A percentile compares a stretch with the other conserved stretches of the same genome.
Conservation (phyloP, 2,329 filamentous ascomycete genomes). For the Aphanoascus verrucosus region DNA sequence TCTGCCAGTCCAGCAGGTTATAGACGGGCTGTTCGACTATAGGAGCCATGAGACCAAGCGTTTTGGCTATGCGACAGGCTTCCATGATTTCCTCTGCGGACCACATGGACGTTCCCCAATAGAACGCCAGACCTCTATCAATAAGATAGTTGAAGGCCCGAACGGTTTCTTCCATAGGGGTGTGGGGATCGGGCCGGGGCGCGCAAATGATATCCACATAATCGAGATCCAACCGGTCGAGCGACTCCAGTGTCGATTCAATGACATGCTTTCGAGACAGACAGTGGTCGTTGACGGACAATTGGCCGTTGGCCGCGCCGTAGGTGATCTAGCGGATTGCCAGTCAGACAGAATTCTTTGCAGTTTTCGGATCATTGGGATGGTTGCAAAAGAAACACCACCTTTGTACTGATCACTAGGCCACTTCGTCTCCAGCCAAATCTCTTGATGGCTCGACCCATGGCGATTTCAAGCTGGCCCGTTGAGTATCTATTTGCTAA, state of each 20-base stretch:
- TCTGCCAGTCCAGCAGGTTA: conserved; percentile 52
- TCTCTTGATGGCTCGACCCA: conserved; percentile 47
- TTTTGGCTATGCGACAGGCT: conserved; percentile 52
- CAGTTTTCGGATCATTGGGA: not conserved
- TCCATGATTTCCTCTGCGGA: conserved; percentile 55
- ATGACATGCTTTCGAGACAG: conserved; percentile 62
- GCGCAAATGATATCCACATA: conserved; percentile 64
- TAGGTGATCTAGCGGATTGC: conserved; percentile 45
- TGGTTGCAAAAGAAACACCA: too few species aligned
- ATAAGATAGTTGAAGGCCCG: conserved; percentile 63
- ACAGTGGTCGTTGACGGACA: conserved; percentile 55
- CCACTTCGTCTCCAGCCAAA: conserved; percentile 49
- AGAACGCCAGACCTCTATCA: conserved; percentile 56
- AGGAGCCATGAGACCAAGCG: conserved; percentile 48
- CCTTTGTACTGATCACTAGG: conserved; percentile 30
- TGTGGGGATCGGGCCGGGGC: conserved; percentile 57
- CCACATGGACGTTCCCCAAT: conserved; percentile 64
- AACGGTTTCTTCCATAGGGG: conserved; percentile 62
- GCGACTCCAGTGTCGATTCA: conserved; percentile 51
- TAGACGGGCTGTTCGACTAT: conserved; percentile 52
- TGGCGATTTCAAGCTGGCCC: conserved; percentile 44
- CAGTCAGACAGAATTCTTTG: not conserved
- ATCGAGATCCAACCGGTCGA: conserved; percentile 51
- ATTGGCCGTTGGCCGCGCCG: conserved; percentile 50
- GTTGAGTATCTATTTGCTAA: conserved; percentile 35